Conservation (phyloP, 2,329 filamentous ascomycete species). For the Fusarium chaquense region DNA sequence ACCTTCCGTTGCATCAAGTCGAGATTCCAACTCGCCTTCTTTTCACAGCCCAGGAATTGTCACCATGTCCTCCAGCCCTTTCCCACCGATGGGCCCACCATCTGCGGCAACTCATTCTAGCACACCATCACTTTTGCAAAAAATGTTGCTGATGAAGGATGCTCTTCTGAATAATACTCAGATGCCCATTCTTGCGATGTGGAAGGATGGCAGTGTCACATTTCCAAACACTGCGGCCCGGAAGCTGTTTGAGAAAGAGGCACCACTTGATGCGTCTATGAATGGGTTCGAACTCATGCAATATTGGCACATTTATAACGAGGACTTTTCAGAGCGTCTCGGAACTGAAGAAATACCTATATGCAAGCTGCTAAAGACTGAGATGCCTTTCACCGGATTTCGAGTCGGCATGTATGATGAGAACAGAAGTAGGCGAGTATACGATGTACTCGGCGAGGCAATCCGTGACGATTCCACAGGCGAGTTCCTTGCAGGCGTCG, state of each 20-base stretch:
- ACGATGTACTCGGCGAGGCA: slow-evolving; percentile 75
- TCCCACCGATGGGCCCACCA: slow-evolving; percentile 76
- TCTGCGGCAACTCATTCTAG: slow-evolving; percentile 65
- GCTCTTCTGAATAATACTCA: slow-evolving; percentile 80
- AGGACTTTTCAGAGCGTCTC: slow-evolving; percentile 72
- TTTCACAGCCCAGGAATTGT: slow-evolving; percentile 65
- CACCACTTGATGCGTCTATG: slow-evolving; percentile 55
- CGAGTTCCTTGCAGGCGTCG: slow-evolving; percentile 79
- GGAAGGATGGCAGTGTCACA: slow-evolving; percentile 80
- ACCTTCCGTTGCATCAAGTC: slow-evolving; percentile 61
- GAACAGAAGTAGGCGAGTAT: slow-evolving; percentile 66
- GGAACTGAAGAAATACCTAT: slow-evolving; percentile 74
- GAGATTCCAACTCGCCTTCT: slow-evolving; percentile 61
- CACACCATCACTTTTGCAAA: slow-evolving; percentile 76
- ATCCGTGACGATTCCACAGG: slow-evolving; percentile 75
- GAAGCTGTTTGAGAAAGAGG: slow-evolving; percentile 60
- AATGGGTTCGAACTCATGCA: slow-evolving; percentile 69
- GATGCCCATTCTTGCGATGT: slow-evolving; percentile 82
- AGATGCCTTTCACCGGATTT: slow-evolving; percentile 68
- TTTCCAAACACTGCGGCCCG: slow-evolving; percentile 77
- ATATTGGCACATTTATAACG: slow-evolving; percentile 72
- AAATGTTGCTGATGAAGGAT: slow-evolving; percentile 80
- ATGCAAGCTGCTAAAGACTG: slow-evolving; percentile 70
- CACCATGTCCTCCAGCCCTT: slow-evolving; percentile 68
- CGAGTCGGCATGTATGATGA: slow-evolving; percentile 73